Base-by-base conservation (phyloP, 108 stramenopile genomes). In the Skeletonema tropicum region DNA sequence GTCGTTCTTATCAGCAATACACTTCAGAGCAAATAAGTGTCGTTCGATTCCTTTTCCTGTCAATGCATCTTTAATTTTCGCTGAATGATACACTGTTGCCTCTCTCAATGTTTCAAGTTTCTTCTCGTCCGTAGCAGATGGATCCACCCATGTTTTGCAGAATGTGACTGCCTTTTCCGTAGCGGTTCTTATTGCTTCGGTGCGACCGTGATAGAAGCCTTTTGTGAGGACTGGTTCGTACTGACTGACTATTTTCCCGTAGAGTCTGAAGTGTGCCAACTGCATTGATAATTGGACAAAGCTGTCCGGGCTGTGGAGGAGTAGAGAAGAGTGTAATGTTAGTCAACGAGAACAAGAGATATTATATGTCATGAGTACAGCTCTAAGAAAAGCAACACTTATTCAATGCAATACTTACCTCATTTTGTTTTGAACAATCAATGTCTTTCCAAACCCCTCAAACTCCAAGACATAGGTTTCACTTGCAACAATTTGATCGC, bases 181-280 rank as follows among this genome's bases (percentile, higher is more conserved):
- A 11, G 91, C 86, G 1, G 88, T 73, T 49, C 95, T 66, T 91
- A 93, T 90, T 8, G 92, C 95, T 69, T 96, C 95, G 0, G 92
- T 96, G 11, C 95, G 86, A 1, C 94, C 94, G 63, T 95, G 94
- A 75, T 89, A 92, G 67, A 92, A 95, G 15, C 66, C 41, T 69
- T 93, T 93, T 25, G 91, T 93, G 61, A 95, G 59, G 19, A 95
- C 94, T 10, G 92, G 92, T 68, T 96, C 95, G 58, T 74, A 73
- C 46, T 71, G 64, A 49, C 92, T 89, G 17, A 92, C 91, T 36
- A 90, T 74, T 70, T 89, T 86, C 6, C 93, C 93, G 46, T 92
- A 94, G 11, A 94, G 77, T 31, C 77, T 75, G 69, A 83, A 96
- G 75, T 96, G 93, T n/a, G 92, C 95, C 57, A 92, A 64, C 42